Evolutionary conservation across 306 rosid genomes (phyloP), one percentile per base, ranked within the genome.

Genomic region (Vigna radiata): DNA sequence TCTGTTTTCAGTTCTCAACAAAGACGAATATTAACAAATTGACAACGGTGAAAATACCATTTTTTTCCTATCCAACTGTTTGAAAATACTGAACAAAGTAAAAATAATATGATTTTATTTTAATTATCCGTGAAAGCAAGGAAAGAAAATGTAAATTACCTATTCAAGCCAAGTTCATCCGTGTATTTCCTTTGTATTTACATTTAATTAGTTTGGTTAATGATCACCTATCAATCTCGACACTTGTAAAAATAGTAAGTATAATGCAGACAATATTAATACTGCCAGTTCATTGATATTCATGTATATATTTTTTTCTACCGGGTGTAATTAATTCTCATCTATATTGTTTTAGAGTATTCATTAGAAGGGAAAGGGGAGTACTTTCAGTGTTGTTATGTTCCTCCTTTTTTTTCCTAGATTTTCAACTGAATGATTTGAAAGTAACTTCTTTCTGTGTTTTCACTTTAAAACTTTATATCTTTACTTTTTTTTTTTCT

Each of bases 401-500:
- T 39, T 67, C 46, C 25, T 6, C 39, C 39, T 4, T 14, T 46
- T 44, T 27, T 29, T 21, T 66, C 25, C 36, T 37, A 23, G 13
- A 21, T 46, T 55, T 46, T 44, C 27, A 82, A 54, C n/a, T 73
- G 46, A 4, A 61, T 16, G 53, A 9, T 8, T 47, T 79, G 25
- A 17, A 37, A 33, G 21, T 73, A 58, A 4, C 70, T 16, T 58
- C 69, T 43, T 16, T 58, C 69, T 33, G 21, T 55, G 55, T 58
- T 49, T 62, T 68, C 46, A 53, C 59, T 77, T 29, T 66, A 58
- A n/a, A 47, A 8, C 54, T 1, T 68, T 54, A 64, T 49, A 54
- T 65, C 6, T 14, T 71, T 60, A 33, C 48, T 11, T 63, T 75
- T 48, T 75, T 43, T 48, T 48, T 75, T 43, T 48, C 41, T 71